Evolutionary conservation across 2,329 filamentous ascomycete species (phyloP), one percentile per base, ranked within the genome.

Genomic region (Sordariomycetes sp.): DNA sequence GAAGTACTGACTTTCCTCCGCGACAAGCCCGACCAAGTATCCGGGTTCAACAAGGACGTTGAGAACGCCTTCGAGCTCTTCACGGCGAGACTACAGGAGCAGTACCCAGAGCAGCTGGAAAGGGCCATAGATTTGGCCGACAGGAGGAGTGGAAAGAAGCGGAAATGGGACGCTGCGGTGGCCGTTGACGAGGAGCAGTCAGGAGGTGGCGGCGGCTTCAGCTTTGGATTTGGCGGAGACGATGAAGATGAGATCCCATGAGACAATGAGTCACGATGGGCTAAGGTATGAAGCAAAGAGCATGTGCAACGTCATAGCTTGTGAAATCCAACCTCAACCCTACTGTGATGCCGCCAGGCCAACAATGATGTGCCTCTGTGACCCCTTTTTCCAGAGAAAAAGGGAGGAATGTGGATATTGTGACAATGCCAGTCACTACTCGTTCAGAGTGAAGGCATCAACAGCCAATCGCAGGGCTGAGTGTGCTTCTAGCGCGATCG

Each of bases 111-210:
- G 0, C 51, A 87, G n/a, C 58, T 90, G 17, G 66, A 77, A 28
- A 68, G 75, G 40, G 82, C 78, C 1, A 51, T 87, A 30, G 61
- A 66, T 14, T 72, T 83, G 46, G 50, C 87, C 35, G 77, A 82
- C 38, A 75, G 66, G 45, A 79, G 70, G 50, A 64, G 58, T 15
- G 70, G 70, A 4, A 86, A 72, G 54, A 92, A 88, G 61, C 74
- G 86, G 33, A 93, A 82, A 48, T 96, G 90, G 90, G 85, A 93
- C 51, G 72, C 80, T 37, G 72, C 86, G 19, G 80, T 86, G 9
- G 53, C 55, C 17, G 45, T 42, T 12, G 46, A 61, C 34, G 55
- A 57, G 37, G 50, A 61, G 32, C 37, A 50, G 31, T 49, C 44
- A 44, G 51, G 32, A 12, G 49, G 51, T 21, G 56, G 50, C 18